Base-by-base conservation (phyloP, 73 alveolate species). In the Tetrahymena elliotti region DNA sequence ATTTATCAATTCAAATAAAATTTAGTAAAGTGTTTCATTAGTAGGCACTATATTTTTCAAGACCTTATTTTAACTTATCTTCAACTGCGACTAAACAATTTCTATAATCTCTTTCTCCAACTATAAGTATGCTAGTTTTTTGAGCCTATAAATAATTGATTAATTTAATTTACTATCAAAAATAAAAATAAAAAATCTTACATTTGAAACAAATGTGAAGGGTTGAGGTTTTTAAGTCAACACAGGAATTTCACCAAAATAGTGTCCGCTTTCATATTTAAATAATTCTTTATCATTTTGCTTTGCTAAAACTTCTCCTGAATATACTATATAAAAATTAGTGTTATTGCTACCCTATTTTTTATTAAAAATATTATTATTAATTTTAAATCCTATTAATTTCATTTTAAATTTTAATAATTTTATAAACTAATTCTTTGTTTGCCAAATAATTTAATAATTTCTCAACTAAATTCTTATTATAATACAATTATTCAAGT, bases 271-370 rank as follows among this genome's bases (percentile, higher is more conserved):
- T 68, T 68, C 34, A 68, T 68, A 68, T 68, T 68, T 68, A 68
- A 68, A 68, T n/a, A 68, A 27, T 31, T 68, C n/a, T 31, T 68
- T 24, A 68, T 68, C 88, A 31, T 68, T 68, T 68, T 68, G n/a
- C 88, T 68, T 68, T 24, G 88, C 88, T 68, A 68, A 16, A 68
- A 68, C 88, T 68, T 68, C 88, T 22, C 88, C 88, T 27, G 24
- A 68, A 68, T 68, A 68, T 22, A 68, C 88, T 35, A 97, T 97
- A 95, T 98, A 68, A 68, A 68, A 97, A 16, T 99, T 98, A 10
- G 99, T 99, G 35, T 93, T 95, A 33, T 97, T 95, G 20, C 84
- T 95, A 36, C 99, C 99, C 93, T 98, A 98, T 93, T 98, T 99
- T 22, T 98, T 92, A 84, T 98, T 94, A 95, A 98, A 98, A 96